Conservation (phyloP, 345 rosid species). For the Syzygium jambos region DNA sequence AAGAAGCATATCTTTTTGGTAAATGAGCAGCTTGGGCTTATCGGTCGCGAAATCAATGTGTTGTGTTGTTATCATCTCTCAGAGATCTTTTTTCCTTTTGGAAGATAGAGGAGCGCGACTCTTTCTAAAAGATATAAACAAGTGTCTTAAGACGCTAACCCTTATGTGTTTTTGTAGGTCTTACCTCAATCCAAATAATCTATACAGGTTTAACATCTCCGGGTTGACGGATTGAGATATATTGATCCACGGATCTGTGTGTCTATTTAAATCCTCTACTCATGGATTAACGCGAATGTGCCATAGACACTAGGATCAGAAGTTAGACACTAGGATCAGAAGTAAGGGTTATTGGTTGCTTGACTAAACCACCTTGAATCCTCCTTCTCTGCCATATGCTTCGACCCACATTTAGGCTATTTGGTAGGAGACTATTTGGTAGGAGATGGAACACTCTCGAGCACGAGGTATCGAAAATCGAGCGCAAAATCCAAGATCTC, state of each 20-base stretch:
- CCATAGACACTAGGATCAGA: neutral
- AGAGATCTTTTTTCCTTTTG: neutral
- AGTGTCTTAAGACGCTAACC: neutral
- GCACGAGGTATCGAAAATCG: too few species aligned
- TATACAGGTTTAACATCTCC: neutral
- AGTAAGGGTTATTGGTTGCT: neutral
- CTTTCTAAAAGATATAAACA: neutral
- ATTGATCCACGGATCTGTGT: neutral
- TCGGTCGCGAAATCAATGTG: neutral
- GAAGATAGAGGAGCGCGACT: neutral
- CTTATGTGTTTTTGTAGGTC: neutral
- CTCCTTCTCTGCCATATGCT: too few species aligned
- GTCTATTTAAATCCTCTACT: neutral
- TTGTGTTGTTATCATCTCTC: neutral
- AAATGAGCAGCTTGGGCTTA: neutral
- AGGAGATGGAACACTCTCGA: too few species aligned
- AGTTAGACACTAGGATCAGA: neutral
- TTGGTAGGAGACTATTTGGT: too few species aligned
- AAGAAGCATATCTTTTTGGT: neutral
- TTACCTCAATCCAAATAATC: neutral
- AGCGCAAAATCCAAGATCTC: too few species aligned
- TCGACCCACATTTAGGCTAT: too few species aligned
- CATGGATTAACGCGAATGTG: neutral
- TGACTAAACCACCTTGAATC: too few species aligned
- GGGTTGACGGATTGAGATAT: neutral